These are phyloP conservation scores for Euphorbia schlechtendalii DNA, from an alignment of 441 rosid genomes.

Conservation along the genomic window DNA sequence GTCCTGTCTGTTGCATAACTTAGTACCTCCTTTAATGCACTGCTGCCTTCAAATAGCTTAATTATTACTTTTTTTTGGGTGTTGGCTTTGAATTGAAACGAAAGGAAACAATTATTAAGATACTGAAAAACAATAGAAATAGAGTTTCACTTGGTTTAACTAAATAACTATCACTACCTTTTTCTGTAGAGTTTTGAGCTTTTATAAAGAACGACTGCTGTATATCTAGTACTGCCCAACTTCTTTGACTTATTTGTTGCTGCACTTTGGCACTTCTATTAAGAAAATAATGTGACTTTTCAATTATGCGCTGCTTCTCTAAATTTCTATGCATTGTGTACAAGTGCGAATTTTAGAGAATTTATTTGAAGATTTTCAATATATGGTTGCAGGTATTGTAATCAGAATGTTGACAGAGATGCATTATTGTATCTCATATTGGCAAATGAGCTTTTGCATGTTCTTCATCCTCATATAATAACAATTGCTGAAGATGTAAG, in stretches of 20 bases:
- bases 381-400: slow-evolving; percentile 70
- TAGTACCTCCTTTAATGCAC: background rate
- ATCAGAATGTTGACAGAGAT: slow-evolving; percentile 88
- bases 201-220: background rate
- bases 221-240: background rate
- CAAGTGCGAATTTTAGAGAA: background rate
- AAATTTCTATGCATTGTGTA: background rate
- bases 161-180: background rate
- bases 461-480: slow-evolving; percentile 77
- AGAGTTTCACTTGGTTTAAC: background rate
- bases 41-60: background rate
- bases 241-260: background rate
- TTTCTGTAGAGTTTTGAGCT: background rate
- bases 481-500: slow-evolving; percentile 98
- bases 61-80: background rate
- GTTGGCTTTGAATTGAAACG: background rate
- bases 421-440: slow-evolving; percentile 81
- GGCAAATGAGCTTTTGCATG: slow-evolving; percentile 88
- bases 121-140: background rate
- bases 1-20: background rate
- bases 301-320: background rate
- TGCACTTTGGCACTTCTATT: background rate
- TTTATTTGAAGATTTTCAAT: slow-evolving; percentile 19
- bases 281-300: slow-evolving; percentile 1
- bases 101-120: background rate